Base-by-base conservation (phyloP, 1,284 basidiomycete species). In the Apiotrichum laibachii region DNA sequence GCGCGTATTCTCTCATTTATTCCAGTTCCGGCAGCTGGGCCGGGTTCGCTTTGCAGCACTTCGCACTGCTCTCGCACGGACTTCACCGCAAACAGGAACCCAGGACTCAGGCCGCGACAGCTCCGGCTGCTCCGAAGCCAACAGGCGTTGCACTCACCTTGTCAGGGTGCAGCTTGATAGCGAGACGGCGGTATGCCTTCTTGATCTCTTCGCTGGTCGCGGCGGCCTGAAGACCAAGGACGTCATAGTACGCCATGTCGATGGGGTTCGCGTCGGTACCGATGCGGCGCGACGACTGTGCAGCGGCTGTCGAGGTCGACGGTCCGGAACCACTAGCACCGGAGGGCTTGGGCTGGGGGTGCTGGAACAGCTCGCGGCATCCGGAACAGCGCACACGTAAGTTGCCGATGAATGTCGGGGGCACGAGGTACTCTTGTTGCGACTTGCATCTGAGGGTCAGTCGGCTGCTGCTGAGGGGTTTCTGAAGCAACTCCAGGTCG, bases 131-230 rank as follows among this genome's bases (percentile, higher is more conserved):
- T 26, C 19, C 21, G 7, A 31, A 31, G 26, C 7, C 26, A 31
- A 31, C 26, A 31, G 26, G 26, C 26, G 26, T 7, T 31, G 3
- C 26, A 31, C 66, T 46, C 51, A 67, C 67, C 67, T 77, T 83
- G 66, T 84, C 82, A 2, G 82, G 82, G 67, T 83, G 82, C 47
- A 81, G 65, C 72, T 95, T 95, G 80, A 97, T 96, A 2, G 95
- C 95, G 54, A 96, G 82, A 19, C 94, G 86, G 52, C 93, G 85
- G 80, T 99, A 99, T 3, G 95, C 90, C 78, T 93, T 96, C 82
- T 98, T 98, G 75, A 99, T 86, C 59, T 79, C 77, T 12, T 77
- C 78, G 7, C 55, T 62, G 13, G 73, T 73, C 53, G 73, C 74
- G 50, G 70, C 65, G 39, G 70, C 72, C 37, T 66, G 62, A 13